phyloP scores from a whole-genome alignment of 1,284 basidiomycete genomes.

The Fistulinella cinereoalba region DNA sequence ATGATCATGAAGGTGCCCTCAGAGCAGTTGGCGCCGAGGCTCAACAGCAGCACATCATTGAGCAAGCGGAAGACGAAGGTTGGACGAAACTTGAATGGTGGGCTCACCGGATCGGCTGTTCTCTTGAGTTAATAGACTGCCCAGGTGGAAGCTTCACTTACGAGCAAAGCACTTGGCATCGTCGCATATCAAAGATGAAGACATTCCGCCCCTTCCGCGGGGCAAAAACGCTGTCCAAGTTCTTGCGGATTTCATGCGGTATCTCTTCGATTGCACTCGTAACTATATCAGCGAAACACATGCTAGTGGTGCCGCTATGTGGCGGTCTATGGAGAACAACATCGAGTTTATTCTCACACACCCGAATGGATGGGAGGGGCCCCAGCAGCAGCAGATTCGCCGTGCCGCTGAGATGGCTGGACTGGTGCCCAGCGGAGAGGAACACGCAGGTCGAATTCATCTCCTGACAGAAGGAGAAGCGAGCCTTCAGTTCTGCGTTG shows the following conservation, averaged over 20 bases:
- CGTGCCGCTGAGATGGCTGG: constrained; percentile 32
- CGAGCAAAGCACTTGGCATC: constrained; percentile 36
- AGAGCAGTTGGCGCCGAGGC: constrained; percentile 51
- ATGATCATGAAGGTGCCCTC: constrained; percentile 42
- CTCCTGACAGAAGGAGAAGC: constrained; percentile 51
- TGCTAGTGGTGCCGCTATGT: constrained; percentile 38
- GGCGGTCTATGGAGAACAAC: constrained; percentile 32
- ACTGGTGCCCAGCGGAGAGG: constrained; percentile 24
- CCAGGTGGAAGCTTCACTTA: constrained; percentile 59
- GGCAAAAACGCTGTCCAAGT: constrained; percentile 45
- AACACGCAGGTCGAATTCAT: constrained; percentile 33
- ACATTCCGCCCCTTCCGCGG: constrained; percentile 45
- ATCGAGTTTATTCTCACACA: constrained; percentile 41
- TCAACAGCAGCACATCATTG: constrained; percentile 35
- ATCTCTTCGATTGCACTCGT: constrained; percentile 45
- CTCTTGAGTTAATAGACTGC: neutral
- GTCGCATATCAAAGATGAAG: constrained; percentile 21
- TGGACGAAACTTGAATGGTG: constrained; percentile 52
- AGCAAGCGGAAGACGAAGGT: constrained; percentile 43
- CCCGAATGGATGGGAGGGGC: constrained; percentile 46
- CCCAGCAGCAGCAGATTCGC: constrained; percentile 39
- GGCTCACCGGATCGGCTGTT: neutral
- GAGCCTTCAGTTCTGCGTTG: constrained; percentile 45
- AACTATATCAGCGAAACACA: constrained; percentile 49
- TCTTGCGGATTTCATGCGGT: constrained; percentile 50